Conservation (phyloP, 345 rosid genomes). For the Orychophragmus violaceus region DNA sequence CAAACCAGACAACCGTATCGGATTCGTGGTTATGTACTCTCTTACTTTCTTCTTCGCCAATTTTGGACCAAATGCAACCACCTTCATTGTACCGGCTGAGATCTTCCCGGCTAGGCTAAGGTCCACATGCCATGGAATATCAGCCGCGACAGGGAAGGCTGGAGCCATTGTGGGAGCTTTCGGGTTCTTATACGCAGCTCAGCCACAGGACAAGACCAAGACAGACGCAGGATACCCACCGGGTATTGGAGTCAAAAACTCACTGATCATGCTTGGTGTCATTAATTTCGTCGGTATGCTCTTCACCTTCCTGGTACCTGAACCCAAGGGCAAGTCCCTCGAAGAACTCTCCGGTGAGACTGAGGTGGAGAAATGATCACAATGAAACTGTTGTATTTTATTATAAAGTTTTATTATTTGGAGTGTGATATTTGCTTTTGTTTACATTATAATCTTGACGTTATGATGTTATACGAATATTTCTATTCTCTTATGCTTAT, state of each 20-base stretch:
- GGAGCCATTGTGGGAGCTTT: background rate
- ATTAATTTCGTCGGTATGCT: background rate
- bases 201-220: background rate
- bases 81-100: conserved; percentile 38
- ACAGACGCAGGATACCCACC: background rate
- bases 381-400: background rate
- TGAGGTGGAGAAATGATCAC: background rate
- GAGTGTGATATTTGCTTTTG: background rate
- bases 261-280: background rate
- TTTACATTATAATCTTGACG: background rate
- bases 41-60: conserved; percentile 70
- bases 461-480: too few relatives aligned
- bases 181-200: background rate
- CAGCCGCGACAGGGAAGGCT: background rate
- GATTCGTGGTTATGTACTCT: conserved; percentile 54
- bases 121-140: background rate
- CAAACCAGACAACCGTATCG: conserved; percentile 35
- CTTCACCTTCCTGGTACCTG: background rate
- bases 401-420: background rate
- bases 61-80: conserved; percentile 69
- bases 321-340: background rate
- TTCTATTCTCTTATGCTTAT: too few relatives aligned
- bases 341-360: background rate
- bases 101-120: conserved; percentile 48
- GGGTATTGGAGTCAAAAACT: background rate